These are phyloP conservation scores for Amanita pseudoporphyria DNA, from an alignment of 768 basidiomycete species.

Conservation along the genomic window DNA sequence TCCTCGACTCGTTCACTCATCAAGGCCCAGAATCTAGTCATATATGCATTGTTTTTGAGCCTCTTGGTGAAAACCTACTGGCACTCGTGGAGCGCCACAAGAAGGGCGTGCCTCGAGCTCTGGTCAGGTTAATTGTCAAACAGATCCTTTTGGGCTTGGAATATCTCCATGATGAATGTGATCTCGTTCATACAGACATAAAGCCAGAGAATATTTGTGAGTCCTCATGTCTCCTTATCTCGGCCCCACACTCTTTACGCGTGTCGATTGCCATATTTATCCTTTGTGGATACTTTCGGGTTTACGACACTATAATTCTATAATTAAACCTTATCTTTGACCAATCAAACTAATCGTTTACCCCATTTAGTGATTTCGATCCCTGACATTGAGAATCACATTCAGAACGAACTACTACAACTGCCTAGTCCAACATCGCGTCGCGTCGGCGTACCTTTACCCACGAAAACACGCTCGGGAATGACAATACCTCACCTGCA, in stretches of 20 bases:
- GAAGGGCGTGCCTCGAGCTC: constrained; percentile 70
- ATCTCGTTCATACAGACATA: constrained; percentile 87
- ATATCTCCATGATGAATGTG: constrained; percentile 89
- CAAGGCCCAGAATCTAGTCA: constrained; percentile 62
- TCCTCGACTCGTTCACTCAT: constrained; percentile 83
- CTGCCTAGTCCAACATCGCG: constrained; percentile 70
- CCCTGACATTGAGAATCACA: constrained; percentile 71
- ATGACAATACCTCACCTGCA: constrained; percentile 52
- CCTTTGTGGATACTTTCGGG: neutral
- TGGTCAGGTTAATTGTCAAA: constrained; percentile 80
- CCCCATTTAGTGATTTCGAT: constrained; percentile 65
- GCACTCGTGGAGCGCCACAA: constrained; percentile 70
- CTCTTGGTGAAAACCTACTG: constrained; percentile 70
- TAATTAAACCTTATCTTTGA: constrained; percentile 16
- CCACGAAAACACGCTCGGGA: constrained; percentile 51
- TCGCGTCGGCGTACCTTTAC: constrained; percentile 70
- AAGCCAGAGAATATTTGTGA: constrained; percentile 94
- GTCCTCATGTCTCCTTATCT: constrained; percentile 21
- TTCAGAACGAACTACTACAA: constrained; percentile 53
- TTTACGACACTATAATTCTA: constrained; percentile 6
- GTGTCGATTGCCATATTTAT: constrained; percentile 6
- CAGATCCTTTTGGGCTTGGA: constrained; percentile 87
- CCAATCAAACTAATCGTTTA: constrained; percentile 16
- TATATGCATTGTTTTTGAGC: constrained; percentile 88
- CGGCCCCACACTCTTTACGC: constrained; percentile 6